Evolutionary conservation across 192 early-diverging fungal species (phyloP).

Genomic region (Jimgerdemannia flammicorona): DNA sequence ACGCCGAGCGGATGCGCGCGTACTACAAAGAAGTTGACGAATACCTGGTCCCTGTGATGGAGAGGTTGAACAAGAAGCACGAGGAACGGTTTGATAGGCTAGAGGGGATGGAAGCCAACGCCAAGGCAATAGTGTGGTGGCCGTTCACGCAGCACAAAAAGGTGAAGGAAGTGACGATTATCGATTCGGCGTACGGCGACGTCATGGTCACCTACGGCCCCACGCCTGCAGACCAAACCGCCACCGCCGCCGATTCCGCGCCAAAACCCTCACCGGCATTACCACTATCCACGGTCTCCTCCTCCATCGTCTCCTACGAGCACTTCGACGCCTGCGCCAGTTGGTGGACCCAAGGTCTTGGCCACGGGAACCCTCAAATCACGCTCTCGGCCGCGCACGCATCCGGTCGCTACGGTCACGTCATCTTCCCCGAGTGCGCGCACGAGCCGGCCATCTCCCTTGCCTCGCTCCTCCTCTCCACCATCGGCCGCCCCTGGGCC

Average conservation of each 20-base stretch:
- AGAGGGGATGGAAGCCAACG: constrained; percentile 47
- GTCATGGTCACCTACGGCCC: constrained; percentile 50
- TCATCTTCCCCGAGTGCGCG: constrained; percentile 72
- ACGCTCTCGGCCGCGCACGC: constrained; percentile 60
- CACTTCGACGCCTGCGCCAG: constrained; percentile 73
- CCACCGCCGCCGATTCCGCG: constrained; percentile 1
- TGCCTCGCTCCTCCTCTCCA: constrained; percentile 50
- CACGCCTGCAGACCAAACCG: constrained; percentile 13
- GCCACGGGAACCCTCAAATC: constrained; percentile 61
- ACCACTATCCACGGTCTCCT: not conserved
- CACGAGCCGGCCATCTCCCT: constrained; percentile 63
- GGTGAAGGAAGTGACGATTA: constrained; percentile 55
- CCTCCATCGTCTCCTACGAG: constrained; percentile 20
- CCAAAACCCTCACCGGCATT: not conserved
- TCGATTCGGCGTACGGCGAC: constrained; percentile 74
- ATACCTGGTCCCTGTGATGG: constrained; percentile 39
- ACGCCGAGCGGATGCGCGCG: constrained; percentile 49
- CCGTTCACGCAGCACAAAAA: constrained; percentile 74
- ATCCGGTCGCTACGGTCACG: constrained; percentile 73
- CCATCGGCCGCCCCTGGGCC: constrained; percentile 57
- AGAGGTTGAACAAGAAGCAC: constrained; percentile 44
- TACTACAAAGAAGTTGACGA: constrained; percentile 53
- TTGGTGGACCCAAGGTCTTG: constrained; percentile 83
- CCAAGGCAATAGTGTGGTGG: constrained; percentile 66
- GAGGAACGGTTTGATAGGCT: constrained; percentile 48